A percentile compares a stretch with the other conserved stretches of the same genome.
Conservation (phyloP, 768 basidiomycete genomes). For the Suillus subaureus region DNA sequence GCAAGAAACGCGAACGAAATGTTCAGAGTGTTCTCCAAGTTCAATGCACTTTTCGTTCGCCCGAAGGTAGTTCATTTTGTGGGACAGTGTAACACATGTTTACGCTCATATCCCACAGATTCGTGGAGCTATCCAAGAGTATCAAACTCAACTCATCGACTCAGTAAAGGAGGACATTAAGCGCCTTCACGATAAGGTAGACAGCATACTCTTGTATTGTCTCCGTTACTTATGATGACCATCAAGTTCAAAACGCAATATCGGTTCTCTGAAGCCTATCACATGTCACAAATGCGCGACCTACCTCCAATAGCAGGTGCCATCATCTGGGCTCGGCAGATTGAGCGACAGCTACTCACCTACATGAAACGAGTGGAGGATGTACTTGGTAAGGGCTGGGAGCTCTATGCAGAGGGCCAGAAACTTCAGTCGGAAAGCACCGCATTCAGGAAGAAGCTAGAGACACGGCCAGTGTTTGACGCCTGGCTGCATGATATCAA, state of each 20-base stretch:
- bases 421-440: constrained; percentile 90
- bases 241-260: constrained; percentile 92
- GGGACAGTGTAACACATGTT: not conserved
- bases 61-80: constrained; percentile 70
- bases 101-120: constrained; percentile 50
- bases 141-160: constrained; percentile 97
- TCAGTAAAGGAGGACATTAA: constrained; percentile 99
- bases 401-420: constrained; percentile 98
- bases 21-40: constrained; percentile 99
- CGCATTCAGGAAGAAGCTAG: constrained; percentile 94
- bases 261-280: constrained; percentile 91
- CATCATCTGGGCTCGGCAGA: constrained; percentile 99
- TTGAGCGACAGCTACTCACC: constrained; percentile 90
- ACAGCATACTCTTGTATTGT: constrained; percentile 1
- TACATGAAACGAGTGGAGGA: constrained; percentile 99
- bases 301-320: constrained; percentile 97
- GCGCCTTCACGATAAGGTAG: constrained; percentile 86
- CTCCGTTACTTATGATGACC: constrained; percentile 10
- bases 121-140: constrained; percentile 98
- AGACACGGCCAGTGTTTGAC: constrained; percentile 91
- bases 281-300: constrained; percentile 99
- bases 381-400: constrained; percentile 97
- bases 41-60: constrained; percentile 94
- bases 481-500: constrained; percentile 98
- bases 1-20: constrained; percentile 98